Evolutionary conservation across 768 basidiomycete genomes (phyloP).

Genomic region (Rhodotorula sphaerocarpa): DNA sequence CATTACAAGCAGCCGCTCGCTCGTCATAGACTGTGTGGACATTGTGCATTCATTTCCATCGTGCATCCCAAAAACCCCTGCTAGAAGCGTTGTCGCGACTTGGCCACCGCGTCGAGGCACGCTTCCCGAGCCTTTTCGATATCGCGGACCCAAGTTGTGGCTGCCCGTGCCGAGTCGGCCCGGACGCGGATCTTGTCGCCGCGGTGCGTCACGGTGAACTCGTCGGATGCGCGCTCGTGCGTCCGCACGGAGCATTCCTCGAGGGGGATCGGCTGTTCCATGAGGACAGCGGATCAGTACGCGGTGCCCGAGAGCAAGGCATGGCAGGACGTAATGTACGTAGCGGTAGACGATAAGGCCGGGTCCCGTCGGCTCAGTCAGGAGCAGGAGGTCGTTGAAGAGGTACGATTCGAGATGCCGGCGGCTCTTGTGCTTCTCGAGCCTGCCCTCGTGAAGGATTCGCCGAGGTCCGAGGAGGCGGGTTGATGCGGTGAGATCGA

Average conservation of each 20-base stretch:
- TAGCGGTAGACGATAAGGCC: slow-evolving; percentile 29
- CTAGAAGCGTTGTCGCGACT: not conserved
- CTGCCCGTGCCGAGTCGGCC: slow-evolving; percentile 50
- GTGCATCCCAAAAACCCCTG: not conserved
- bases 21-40: too few species aligned
- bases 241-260: slow-evolving; percentile 35
- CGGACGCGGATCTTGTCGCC: slow-evolving; percentile 28
- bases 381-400: slow-evolving; percentile 80
- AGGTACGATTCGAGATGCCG: slow-evolving; percentile 66
- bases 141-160: slow-evolving; percentile 51
- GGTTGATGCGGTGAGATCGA: slow-evolving; percentile 86
- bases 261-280: slow-evolving; percentile 39
- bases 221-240: slow-evolving; percentile 13
- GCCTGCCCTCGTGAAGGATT: slow-evolving; percentile 66
- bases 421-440: slow-evolving; percentile 77
- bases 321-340: not conserved
- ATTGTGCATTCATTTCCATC: too few species aligned
- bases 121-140: slow-evolving; percentile 46
- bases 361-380: slow-evolving; percentile 56
- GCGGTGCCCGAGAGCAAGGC: not conserved
- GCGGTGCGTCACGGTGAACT: slow-evolving; percentile 22
- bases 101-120: slow-evolving; percentile 31
- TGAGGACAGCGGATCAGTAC: not conserved
- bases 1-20: too few species aligned
- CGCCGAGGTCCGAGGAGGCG: slow-evolving; percentile 70